Conservation (phyloP, 148 eudicot species). For the Diospyros kaki region DNA sequence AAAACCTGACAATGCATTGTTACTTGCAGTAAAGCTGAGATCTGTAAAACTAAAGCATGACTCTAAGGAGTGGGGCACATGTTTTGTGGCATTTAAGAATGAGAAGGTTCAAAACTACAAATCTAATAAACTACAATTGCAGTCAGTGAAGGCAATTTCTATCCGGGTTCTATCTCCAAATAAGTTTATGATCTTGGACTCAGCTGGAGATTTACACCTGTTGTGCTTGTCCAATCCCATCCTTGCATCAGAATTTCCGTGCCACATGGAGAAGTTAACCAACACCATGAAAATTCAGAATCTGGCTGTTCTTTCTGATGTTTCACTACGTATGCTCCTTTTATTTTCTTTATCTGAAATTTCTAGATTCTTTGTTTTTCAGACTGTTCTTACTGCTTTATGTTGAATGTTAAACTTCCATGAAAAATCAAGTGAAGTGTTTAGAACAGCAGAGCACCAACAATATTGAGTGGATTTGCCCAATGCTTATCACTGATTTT, state of each 20-base stretch:
- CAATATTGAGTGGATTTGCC: not conserved
- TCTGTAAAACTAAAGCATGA: slow-evolving; percentile 67
- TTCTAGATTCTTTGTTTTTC: not conserved
- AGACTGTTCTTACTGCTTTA: not conserved
- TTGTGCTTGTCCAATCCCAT: slow-evolving; percentile 25
- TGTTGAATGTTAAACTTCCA: not conserved
- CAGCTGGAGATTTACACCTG: slow-evolving; percentile 56
- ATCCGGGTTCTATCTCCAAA: slow-evolving; percentile 57
- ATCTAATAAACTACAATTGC: slow-evolving; percentile 24
- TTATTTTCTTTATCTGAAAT: not conserved
- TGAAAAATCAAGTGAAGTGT: not conserved
- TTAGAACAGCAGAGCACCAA: not conserved
- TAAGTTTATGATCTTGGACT: slow-evolving; percentile 65
- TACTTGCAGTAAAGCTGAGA: slow-evolving; percentile 76
- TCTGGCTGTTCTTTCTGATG: slow-evolving; percentile 39
- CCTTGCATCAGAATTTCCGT: slow-evolving; percentile 23
- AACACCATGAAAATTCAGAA: slow-evolving; percentile 36
- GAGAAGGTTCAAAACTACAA: slow-evolving; percentile 29
- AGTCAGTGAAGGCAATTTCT: slow-evolving; percentile 46
- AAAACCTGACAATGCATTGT: slow-evolving; percentile 76
- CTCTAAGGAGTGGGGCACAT: slow-evolving; percentile 49
- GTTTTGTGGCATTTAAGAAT: slow-evolving; percentile 53
- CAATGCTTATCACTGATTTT: not conserved
- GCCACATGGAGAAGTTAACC: slow-evolving; percentile 28
- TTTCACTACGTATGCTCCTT: slow-evolving; percentile 25